phyloP scores from a whole-genome alignment of 139 green algal genomes.

The Deuterostichococcus epilithicus region DNA sequence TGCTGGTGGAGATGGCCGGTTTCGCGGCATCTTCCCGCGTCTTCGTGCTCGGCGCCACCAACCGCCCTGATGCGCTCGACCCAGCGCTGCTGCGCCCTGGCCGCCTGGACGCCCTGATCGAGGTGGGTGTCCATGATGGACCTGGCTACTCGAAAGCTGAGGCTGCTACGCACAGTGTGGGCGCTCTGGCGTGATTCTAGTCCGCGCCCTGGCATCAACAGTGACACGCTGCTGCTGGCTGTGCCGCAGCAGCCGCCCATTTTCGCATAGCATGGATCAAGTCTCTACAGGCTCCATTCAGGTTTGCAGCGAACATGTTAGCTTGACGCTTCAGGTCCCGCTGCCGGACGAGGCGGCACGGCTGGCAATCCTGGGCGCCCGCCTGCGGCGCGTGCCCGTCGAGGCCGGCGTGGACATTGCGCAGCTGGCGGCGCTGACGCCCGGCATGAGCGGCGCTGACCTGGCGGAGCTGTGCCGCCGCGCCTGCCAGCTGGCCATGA shows the following conservation, averaged over 20 bases:
- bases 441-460: constrained; percentile 39
- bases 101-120: constrained; percentile 58
- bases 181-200: background rate
- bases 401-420: constrained; percentile 20
- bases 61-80: constrained; percentile 65
- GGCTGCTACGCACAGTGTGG: background rate
- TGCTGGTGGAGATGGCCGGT: background rate
- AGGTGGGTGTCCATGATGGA: constrained; percentile 24
- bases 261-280: no score
- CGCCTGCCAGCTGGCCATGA: background rate
- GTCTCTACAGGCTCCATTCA: background rate
- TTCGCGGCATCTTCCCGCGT: constrained; percentile 23
- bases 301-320: background rate
- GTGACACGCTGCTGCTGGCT: no score
- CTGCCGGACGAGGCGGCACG: constrained; percentile 32
- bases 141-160: no score
- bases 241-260: no score
- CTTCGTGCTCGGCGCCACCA: constrained; percentile 69
- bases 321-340: constrained; percentile 22
- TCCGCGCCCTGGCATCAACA: background rate
- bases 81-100: constrained; percentile 61
- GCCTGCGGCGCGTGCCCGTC: constrained; percentile 20
- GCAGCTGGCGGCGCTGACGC: constrained; percentile 3
- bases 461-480: constrained; percentile 29
- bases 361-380: constrained; percentile 22